phyloP scores from a whole-genome alignment of 768 basidiomycete species.

The Neoboletus subvelutipes region DNA sequence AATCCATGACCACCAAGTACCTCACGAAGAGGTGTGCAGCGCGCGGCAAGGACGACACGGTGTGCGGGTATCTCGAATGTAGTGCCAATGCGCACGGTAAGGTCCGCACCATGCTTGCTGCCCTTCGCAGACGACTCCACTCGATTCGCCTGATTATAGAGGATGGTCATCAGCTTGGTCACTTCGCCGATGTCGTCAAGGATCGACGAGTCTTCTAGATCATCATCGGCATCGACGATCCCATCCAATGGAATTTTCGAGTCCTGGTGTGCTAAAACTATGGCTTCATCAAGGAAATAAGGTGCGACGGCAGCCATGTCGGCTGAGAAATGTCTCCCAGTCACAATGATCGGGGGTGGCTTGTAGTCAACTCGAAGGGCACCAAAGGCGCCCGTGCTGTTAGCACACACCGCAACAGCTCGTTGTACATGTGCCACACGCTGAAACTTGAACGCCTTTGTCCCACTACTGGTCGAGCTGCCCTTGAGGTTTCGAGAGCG shows the following conservation, averaged over 20 bases:
- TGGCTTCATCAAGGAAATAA: conserved; percentile 33
- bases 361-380: conserved; percentile 75
- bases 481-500: conserved; percentile 55
- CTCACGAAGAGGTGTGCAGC: conserved; percentile 46
- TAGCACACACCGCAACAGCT: conserved; percentile 80
- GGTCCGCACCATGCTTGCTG: conserved; percentile 59
- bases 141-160: conserved; percentile 4
- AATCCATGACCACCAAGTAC: conserved; percentile 39
- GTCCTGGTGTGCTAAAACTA: neutral
- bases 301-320: conserved; percentile 71
- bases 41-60: conserved; percentile 59
- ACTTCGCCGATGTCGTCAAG: conserved; percentile 37
- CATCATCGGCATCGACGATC: conserved; percentile 31
- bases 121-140: neutral
- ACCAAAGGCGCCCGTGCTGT: conserved; percentile 84
- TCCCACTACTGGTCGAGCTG: conserved; percentile 22
- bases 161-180: conserved; percentile 20
- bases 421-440: conserved; percentile 82
- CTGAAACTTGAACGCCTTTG: conserved; percentile 72
- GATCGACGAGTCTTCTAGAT: conserved; percentile 39
- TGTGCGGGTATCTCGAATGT: conserved; percentile 59
- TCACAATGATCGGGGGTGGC: conserved; percentile 52
- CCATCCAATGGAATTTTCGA: neutral
- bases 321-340: conserved; percentile 56
- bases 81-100: conserved; percentile 48